Evolutionary conservation across 2,329 filamentous ascomycete species (phyloP).

Genomic region (Knufia fluminis): DNA sequence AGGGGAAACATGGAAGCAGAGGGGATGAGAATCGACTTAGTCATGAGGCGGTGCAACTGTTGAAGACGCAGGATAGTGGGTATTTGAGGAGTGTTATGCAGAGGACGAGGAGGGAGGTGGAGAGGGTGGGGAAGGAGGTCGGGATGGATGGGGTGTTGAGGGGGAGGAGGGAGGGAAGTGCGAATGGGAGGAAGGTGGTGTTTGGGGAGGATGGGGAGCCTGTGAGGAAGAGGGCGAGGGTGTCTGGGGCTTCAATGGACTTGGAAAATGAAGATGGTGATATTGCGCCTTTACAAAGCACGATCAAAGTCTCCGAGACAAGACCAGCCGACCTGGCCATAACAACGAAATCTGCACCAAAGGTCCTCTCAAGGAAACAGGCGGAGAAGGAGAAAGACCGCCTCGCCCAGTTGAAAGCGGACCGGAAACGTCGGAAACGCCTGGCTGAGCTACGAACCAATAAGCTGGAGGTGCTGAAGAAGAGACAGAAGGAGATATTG

Average conservation of each 20-base stretch:
- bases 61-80: slow-evolving; percentile 57
- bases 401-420: slow-evolving; percentile 30
- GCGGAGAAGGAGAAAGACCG: slow-evolving; percentile 35
- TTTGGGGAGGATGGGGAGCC: slow-evolving; percentile 31
- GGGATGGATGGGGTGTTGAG: slow-evolving; percentile 28
- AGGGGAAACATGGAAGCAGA: slow-evolving; percentile 35
- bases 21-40: slow-evolving; percentile 42
- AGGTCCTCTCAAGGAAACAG: slow-evolving; percentile 35
- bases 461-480: slow-evolving; percentile 44
- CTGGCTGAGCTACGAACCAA: slow-evolving; percentile 40
- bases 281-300: neutral
- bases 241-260: slow-evolving; percentile 19
- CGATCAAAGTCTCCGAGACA: neutral
- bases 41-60: slow-evolving; percentile 51
- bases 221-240: slow-evolving; percentile 20
- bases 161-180: slow-evolving; percentile 16
- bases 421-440: slow-evolving; percentile 40
- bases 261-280: slow-evolving; percentile 16
- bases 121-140: slow-evolving; percentile 29
- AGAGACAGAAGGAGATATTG: slow-evolving; percentile 46
- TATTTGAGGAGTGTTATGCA: slow-evolving; percentile 53
- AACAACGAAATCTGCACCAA: slow-evolving; percentile 16
- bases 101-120: slow-evolving; percentile 41
- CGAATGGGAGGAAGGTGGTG: slow-evolving; percentile 28
- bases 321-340: neutral